Percentiles rank a stretch among this genome's conserved stretches.
Evolutionary conservation across 2,329 filamentous ascomycete species (phyloP).

Genomic region (Aspergillus ibericus): DNA sequence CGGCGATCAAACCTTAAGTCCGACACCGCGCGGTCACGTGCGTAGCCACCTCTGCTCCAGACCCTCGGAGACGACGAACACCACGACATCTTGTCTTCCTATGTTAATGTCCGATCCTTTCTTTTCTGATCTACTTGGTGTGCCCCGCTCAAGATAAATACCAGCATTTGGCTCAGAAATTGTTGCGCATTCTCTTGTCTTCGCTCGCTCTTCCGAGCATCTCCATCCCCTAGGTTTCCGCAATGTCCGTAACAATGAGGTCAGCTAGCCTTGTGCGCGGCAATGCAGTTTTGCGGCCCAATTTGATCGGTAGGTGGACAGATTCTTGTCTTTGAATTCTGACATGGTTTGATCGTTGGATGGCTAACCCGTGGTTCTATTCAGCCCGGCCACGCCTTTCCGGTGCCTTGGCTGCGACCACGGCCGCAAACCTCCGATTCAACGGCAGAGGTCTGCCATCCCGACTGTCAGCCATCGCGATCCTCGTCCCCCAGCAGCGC

Average conservation of each 20-base stretch:
- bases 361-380: constrained; percentile 7
- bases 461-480: constrained; percentile 57
- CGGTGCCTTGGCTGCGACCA: constrained; percentile 32
- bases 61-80: constrained; percentile 3
- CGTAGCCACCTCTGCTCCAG: constrained; percentile 8
- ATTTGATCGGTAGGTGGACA: constrained; percentile 28
- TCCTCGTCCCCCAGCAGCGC: constrained; percentile 54
- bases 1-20: constrained; percentile 7
- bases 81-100: background rate
- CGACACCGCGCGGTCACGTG: constrained; percentile 6
- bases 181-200: constrained; percentile 13
- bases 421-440: constrained; percentile 34
- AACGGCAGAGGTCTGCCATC: constrained; percentile 46
- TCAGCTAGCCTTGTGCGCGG: constrained; percentile 41
- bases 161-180: constrained; percentile 4
- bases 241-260: constrained; percentile 42
- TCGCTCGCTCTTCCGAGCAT: constrained; percentile 27
- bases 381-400: constrained; percentile 35
- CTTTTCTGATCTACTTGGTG: background rate
- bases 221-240: constrained; percentile 29
- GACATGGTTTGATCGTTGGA: background rate
- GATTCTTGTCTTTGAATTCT: background rate
- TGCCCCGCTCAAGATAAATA: background rate
- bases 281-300: constrained; percentile 32
- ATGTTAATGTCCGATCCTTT: background rate